phyloP scores from a whole-genome alignment of 805 yeast species.

The Barnettozyma vustinii region DNA sequence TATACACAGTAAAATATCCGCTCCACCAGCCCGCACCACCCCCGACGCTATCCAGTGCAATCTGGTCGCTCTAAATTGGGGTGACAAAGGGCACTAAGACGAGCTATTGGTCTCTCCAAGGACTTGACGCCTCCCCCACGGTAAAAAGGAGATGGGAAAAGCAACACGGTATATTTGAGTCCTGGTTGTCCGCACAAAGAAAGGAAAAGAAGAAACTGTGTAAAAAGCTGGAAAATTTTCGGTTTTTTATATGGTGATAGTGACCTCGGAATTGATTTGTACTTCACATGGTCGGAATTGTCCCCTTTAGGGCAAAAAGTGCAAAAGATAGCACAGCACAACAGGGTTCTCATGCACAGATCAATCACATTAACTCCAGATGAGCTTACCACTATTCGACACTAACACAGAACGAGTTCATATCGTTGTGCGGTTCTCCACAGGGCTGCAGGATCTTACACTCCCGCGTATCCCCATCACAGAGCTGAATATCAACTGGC shows the following conservation, averaged over 20 bases:
- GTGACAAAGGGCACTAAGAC: conserved; percentile 62
- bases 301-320: not conserved
- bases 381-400: conserved; percentile 6
- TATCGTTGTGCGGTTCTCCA: conserved; percentile 41
- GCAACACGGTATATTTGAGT: conserved; percentile 68
- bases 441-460: conserved; percentile 36
- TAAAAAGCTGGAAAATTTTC: conserved; percentile 4
- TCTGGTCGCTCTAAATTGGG: conserved; percentile 12
- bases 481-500: conserved; percentile 32
- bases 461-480: conserved; percentile 31
- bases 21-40: conserved; percentile 63
- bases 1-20: conserved; percentile 38
- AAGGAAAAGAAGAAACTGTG: conserved; percentile 9
- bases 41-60: conserved; percentile 35
- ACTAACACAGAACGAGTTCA: conserved; percentile 3
- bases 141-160: conserved; percentile 29
- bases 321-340: not conserved
- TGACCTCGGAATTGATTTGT: not conserved
- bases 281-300: not conserved
- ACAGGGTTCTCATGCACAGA: not conserved
- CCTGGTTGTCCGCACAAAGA: conserved; percentile 69
- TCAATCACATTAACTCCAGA: not conserved
- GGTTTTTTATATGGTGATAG: not conserved
- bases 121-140: conserved; percentile 60
- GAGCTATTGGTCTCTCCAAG: conserved; percentile 58